Evolutionary conservation across 805 yeast species (phyloP).

Genomic region (Millerozyma acaciae): DNA sequence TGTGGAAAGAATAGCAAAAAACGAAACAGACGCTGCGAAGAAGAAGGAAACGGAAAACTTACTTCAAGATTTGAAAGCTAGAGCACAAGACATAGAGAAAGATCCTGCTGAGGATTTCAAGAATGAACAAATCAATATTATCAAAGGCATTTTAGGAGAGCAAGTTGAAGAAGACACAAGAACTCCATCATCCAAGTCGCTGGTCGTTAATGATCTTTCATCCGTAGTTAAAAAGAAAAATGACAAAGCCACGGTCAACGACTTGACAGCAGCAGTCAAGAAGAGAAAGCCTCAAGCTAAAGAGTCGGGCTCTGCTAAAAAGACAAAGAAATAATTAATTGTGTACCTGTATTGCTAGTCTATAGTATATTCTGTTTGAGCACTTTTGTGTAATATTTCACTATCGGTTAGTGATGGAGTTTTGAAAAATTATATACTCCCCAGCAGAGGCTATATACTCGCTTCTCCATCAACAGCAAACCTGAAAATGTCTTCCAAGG

Average conservation of each 20-base stretch:
- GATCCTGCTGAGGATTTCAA: conserved; percentile 48
- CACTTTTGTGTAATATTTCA: too few species aligned
- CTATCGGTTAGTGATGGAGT: too few species aligned
- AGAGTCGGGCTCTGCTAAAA: conserved; percentile 7
- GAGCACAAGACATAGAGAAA: conserved; percentile 51
- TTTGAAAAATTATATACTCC: too few species aligned
- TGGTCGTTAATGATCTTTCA: conserved; percentile 53
- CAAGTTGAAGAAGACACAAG: conserved; percentile 21
- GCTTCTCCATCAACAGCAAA: too few species aligned
- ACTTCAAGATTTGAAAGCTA: conserved; percentile 52
- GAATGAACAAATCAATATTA: conserved; percentile 48
- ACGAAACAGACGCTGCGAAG: conserved; percentile 41
- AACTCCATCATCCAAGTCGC: conserved; percentile 12
- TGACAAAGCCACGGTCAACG: conserved; percentile 44
- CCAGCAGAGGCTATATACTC: too few species aligned
- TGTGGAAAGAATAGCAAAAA: conserved; percentile 36
- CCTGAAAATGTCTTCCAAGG: too few species aligned
- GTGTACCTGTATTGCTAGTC: too few species aligned
- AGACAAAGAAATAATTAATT: conserved; percentile 8
- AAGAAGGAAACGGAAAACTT: conserved; percentile 42
- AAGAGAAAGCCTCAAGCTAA: conserved; percentile 39
- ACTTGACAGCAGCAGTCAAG: conserved; percentile 59
- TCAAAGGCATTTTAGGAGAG: conserved; percentile 57
- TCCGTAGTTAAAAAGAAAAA: conserved; percentile 45
- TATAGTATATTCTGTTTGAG: too few species aligned